phyloP scores from a whole-genome alignment of 345 rosid species.

The Jatropha curcas region DNA sequence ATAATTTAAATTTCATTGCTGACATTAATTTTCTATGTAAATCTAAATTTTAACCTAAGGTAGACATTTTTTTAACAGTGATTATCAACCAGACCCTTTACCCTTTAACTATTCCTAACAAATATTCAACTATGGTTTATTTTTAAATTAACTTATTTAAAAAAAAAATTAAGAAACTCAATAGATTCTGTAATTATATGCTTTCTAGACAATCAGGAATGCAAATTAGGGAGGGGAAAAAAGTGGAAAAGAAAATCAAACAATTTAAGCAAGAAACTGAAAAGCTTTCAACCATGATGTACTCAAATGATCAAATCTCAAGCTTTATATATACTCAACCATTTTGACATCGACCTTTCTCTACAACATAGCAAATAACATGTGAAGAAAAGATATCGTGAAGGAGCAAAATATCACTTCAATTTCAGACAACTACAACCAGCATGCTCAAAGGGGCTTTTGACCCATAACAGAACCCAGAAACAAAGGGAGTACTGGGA shows the following conservation, averaged over 20 bases:
- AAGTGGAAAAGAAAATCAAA: too few relatives aligned
- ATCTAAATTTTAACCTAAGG: too few relatives aligned
- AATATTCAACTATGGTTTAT: too few relatives aligned
- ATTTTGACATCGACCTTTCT: neutral
- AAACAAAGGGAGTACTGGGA: constrained; percentile 13
- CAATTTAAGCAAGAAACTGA: neutral
- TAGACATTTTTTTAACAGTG: too few relatives aligned
- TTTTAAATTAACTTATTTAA: too few relatives aligned
- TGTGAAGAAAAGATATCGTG: neutral
- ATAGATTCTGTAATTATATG: too few relatives aligned
- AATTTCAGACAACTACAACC: constrained; percentile 8
- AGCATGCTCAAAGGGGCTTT: constrained; percentile 22
- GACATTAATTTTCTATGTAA: too few relatives aligned
- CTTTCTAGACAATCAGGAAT: too few relatives aligned
- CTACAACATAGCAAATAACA: neutral
- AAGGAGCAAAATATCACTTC: constrained; percentile 4
- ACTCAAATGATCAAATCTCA: neutral
- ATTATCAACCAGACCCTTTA: too few relatives aligned
- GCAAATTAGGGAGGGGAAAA: neutral
- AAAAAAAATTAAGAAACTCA: too few relatives aligned
- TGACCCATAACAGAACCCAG: constrained; percentile 17
- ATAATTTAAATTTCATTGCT: too few relatives aligned
- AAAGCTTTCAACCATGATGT: neutral
- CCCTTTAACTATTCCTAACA: too few relatives aligned
- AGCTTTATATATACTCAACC: constrained; percentile 14